phyloP scores from a whole-genome alignment of 140 eudicot genomes.

The Stevia rebaudiana region DNA sequence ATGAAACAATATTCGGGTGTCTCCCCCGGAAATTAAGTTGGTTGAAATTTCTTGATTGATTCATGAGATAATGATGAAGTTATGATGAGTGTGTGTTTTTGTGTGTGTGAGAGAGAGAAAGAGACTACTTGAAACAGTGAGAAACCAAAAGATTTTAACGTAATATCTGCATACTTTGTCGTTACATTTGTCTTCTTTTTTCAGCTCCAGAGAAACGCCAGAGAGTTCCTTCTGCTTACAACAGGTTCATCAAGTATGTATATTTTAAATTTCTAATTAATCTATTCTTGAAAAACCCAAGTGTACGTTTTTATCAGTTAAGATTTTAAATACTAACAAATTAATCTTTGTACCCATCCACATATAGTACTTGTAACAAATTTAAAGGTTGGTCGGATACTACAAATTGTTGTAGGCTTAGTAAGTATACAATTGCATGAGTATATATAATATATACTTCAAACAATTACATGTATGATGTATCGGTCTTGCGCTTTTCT shows the following conservation, averaged over 20 bases:
- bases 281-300: neutral
- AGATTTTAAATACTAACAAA: neutral
- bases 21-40: constrained; percentile 47
- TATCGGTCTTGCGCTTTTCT: too few species aligned
- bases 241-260: constrained; percentile 91
- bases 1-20: constrained; percentile 17
- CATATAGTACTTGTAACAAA: too few species aligned
- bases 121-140: constrained; percentile 35
- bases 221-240: constrained; percentile 99
- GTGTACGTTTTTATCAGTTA: neutral
- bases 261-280: neutral
- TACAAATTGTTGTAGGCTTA: too few species aligned
- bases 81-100: constrained; percentile 28
- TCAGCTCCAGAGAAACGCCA: constrained; percentile 97
- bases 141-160: constrained; percentile 36
- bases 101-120: constrained; percentile 11
- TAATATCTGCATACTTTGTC: constrained; percentile 39
- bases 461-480: too few species aligned
- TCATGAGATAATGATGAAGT: constrained; percentile 73
- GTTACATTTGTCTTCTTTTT: constrained; percentile 36
- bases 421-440: too few species aligned
- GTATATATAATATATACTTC: too few species aligned
- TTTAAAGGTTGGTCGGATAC: too few species aligned
- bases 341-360: too few species aligned
- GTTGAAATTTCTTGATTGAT: constrained; percentile 17